Evolutionary conservation across 1,139 yeast genomes (phyloP).

Genomic region (Eremothecium cymbalariae): DNA sequence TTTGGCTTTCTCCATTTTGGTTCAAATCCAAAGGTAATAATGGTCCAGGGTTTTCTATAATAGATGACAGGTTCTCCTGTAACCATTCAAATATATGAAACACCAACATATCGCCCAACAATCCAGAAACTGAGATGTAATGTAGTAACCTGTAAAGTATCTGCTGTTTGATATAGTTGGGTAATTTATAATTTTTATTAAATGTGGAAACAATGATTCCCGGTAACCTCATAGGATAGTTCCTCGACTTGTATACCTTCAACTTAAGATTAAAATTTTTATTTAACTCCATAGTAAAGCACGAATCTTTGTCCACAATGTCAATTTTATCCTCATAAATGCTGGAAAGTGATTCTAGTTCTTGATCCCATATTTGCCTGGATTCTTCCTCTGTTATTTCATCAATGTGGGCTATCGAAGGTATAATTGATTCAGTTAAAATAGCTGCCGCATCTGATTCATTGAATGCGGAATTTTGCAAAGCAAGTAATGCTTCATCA

Average conservation of each 20-base stretch:
- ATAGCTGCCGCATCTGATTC: constrained; percentile 47
- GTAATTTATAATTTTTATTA: constrained; percentile 44
- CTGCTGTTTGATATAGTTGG: constrained; percentile 68
- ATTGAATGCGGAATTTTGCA: constrained; percentile 38
- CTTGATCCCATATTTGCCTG: constrained; percentile 59
- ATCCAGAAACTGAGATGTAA: constrained; percentile 36
- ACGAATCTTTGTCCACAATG: constrained; percentile 16
- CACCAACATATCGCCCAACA: constrained; percentile 63
- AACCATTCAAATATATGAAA: constrained; percentile 67
- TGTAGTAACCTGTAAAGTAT: constrained; percentile 43
- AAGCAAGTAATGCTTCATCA: constrained; percentile 48
- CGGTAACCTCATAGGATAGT: constrained; percentile 53
- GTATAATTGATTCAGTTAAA: constrained; percentile 37
- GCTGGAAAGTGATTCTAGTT: constrained; percentile 57
- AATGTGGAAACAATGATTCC: constrained; percentile 52
- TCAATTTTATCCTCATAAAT: constrained; percentile 38
- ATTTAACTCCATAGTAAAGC: constrained; percentile 17
- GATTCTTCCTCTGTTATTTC: constrained; percentile 25
- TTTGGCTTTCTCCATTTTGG: not conserved
- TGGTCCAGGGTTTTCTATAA: constrained; percentile 70
- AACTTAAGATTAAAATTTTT: constrained; percentile 36
- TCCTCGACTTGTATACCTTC: constrained; percentile 43
- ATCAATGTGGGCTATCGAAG: constrained; percentile 8
- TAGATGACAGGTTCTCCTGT: constrained; percentile 47
- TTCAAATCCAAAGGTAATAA: constrained; percentile 34